A percentile compares a stretch with the other conserved stretches of the same genome.
Evolutionary conservation across 2,329 filamentous ascomycete species (phyloP).

Genomic region (Scortechinia acanthostroma): DNA sequence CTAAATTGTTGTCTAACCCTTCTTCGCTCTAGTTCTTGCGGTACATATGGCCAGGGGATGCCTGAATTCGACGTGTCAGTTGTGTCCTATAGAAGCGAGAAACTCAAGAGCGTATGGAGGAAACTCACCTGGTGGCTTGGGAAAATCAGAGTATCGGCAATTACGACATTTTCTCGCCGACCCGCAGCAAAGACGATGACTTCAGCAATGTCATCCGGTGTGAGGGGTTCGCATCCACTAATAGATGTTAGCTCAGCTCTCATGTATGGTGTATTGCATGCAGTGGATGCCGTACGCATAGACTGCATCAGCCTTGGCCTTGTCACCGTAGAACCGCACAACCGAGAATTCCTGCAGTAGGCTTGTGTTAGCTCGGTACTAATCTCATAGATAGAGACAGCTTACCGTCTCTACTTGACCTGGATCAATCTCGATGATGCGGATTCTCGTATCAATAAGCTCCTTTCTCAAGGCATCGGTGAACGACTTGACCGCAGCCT

Average conservation of each 20-base stretch:
- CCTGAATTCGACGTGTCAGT: no score
- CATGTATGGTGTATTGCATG: not conserved
- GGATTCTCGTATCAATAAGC: slow-evolving; percentile 71
- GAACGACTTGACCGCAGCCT: slow-evolving; percentile 80
- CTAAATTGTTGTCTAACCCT: no score
- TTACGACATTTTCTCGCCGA: slow-evolving; percentile 79
- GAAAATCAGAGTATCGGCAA: slow-evolving; percentile 81
- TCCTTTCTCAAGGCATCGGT: slow-evolving; percentile 78
- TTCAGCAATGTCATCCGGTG: slow-evolving; percentile 85
- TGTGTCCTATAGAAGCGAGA: no score
- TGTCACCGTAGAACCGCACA: slow-evolving; percentile 82
- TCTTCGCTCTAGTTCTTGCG: no score
- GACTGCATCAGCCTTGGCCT: slow-evolving; percentile 80
- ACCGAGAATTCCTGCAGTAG: slow-evolving; percentile 69
- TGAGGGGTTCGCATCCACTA: slow-evolving; percentile 74
- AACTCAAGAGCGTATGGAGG: no score
- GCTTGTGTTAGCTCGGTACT: slow-evolving; percentile 4
- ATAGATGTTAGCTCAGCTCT: slow-evolving; percentile 7
- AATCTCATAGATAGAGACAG: slow-evolving; percentile 3
- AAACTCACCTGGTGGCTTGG: slow-evolving; percentile 77
- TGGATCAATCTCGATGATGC: slow-evolving; percentile 82
- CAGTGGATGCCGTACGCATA: slow-evolving; percentile 57
- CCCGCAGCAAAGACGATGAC: slow-evolving; percentile 79
- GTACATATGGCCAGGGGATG: no score
- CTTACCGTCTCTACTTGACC: slow-evolving; percentile 82